Percentiles rank a stretch among this genome's conserved stretches.
phyloP scores from a whole-genome alignment of 2,329 filamentous ascomycete species.

The Exophiala bonariae region DNA sequence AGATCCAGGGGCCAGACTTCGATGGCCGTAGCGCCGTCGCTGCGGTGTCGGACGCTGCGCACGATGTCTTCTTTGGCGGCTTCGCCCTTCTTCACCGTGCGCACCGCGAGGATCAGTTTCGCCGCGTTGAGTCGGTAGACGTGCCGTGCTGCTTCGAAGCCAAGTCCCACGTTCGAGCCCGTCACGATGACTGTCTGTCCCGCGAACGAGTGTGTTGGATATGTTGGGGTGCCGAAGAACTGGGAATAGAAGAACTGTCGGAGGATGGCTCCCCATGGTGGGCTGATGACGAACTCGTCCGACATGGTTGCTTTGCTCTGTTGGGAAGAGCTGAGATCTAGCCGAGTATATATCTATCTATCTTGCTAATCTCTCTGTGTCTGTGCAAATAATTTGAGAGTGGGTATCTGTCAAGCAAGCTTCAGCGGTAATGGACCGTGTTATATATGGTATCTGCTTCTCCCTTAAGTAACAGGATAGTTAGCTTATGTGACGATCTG shows the following conservation, averaged over 20 bases:
- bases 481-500: too few species aligned
- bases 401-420: too few species aligned
- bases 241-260: slow-evolving; percentile 23
- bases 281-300: slow-evolving; percentile 14
- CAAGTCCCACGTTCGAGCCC: slow-evolving; percentile 49
- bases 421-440: too few species aligned
- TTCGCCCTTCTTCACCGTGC: slow-evolving; percentile 45
- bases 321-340: too few species aligned
- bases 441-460: too few species aligned
- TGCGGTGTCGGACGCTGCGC: slow-evolving; percentile 28
- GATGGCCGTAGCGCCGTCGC: slow-evolving; percentile 29
- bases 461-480: too few species aligned
- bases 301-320: slow-evolving; percentile 11
- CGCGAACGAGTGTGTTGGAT: slow-evolving; percentile 19
- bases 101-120: slow-evolving; percentile 48
- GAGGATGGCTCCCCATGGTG: slow-evolving; percentile 2
- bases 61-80: slow-evolving; percentile 44
- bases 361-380: too few species aligned
- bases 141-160: slow-evolving; percentile 47
- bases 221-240: slow-evolving; percentile 20
- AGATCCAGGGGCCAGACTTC: slow-evolving; percentile 51
- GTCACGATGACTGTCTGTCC: slow-evolving; percentile 47
- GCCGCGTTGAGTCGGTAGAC: slow-evolving; percentile 40
- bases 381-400: too few species aligned
- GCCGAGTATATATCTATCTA: too few species aligned